These are phyloP conservation scores for Spizellomyces sp. DNA, from an alignment of 192 early-diverging fungal genomes.

Conservation along the genomic window DNA sequence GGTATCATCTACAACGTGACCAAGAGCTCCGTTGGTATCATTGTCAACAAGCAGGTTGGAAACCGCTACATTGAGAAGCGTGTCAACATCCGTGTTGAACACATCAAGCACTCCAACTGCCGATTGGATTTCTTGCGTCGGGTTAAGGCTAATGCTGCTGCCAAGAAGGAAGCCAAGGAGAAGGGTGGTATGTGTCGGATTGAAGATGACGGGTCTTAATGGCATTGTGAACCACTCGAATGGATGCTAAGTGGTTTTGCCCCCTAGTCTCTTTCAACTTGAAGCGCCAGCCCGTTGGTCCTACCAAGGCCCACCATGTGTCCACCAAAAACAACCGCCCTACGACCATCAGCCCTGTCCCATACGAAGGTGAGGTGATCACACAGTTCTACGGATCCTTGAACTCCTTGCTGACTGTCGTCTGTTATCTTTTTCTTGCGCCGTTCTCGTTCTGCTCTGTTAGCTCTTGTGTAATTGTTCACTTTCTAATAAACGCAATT, in stretches of 20 bases:
- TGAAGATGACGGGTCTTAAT: neutral
- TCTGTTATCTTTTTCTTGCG: too few species aligned
- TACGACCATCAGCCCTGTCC: conserved; percentile 91
- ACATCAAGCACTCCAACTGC: conserved; percentile 99
- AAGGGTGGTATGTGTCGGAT: conserved; percentile 57
- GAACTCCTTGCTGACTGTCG: too few species aligned
- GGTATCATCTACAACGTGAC: conserved; percentile 99
- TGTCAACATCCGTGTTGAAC: conserved; percentile 97
- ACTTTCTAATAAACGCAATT: neutral
- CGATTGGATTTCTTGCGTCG: conserved; percentile 95
- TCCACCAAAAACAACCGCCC: conserved; percentile 87
- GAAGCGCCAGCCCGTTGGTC: conserved; percentile 89
- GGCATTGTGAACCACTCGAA: neutral
- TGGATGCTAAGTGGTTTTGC: neutral
- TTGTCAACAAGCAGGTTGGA: conserved; percentile 97
- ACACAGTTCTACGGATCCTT: too few species aligned
- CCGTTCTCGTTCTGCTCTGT: neutral
- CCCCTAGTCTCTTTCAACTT: conserved; percentile 63
- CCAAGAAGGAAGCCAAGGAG: conserved; percentile 81
- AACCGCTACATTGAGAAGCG: conserved; percentile 99
- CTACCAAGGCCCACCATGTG: conserved; percentile 86
- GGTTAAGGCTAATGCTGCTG: conserved; percentile 92
- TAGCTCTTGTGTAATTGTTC: conserved; percentile 5
- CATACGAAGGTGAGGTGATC: conserved; percentile 70
- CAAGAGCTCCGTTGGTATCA: conserved; percentile 98